Conservation (phyloP, 345 rosid species). For the Moricandia moricandioides region DNA sequence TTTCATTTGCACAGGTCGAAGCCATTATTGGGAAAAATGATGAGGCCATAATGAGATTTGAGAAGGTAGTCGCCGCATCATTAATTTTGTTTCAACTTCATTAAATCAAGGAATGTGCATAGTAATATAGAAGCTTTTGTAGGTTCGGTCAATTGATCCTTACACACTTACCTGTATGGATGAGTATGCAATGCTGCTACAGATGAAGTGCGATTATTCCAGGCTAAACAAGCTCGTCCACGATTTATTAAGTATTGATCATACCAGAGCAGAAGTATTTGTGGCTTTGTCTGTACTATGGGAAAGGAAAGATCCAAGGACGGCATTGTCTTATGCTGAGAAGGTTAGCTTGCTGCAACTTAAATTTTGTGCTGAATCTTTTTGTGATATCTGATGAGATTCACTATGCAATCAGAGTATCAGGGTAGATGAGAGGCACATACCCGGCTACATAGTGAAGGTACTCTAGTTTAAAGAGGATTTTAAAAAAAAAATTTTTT, state of each 20-base stretch:
- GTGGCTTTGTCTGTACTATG: constrained; percentile 84
- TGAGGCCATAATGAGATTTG: constrained; percentile 84
- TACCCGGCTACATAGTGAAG: constrained; percentile 93
- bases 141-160: constrained; percentile 96
- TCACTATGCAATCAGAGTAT: constrained; percentile 62
- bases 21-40: constrained; percentile 94
- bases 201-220: constrained; percentile 72
- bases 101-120: not conserved
- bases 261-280: constrained; percentile 83
- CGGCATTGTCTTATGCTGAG: constrained; percentile 84
- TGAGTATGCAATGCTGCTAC: constrained; percentile 96
- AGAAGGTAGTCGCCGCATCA: constrained; percentile 54
- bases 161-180: constrained; percentile 83
- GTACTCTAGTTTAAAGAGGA: constrained; percentile 38
- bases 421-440: constrained; percentile 87
- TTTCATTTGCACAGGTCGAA: constrained; percentile 62
- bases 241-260: constrained; percentile 80
- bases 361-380: not conserved
- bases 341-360: constrained; percentile 61
- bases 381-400: constrained; percentile 25
- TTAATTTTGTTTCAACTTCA: not conserved
- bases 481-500: not conserved
- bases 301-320: constrained; percentile 87
- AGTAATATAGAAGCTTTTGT: constrained; percentile 33
- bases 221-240: constrained; percentile 89